phyloP scores from a whole-genome alignment of 306 rosid species.

The Prunus mongolica region DNA sequence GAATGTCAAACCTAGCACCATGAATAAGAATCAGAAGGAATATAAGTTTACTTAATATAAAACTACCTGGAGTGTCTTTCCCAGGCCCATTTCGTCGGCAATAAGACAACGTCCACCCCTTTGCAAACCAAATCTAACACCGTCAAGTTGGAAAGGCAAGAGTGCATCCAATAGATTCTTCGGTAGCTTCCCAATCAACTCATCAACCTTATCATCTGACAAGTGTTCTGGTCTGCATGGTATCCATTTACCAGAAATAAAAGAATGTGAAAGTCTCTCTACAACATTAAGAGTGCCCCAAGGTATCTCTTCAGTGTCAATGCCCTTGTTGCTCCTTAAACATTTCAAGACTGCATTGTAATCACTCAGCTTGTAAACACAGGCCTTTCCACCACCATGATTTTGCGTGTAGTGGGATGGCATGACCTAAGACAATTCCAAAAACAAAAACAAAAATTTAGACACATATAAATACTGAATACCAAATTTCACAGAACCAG shows the following conservation, averaged over 20 bases:
- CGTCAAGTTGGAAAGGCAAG: conserved; percentile 86
- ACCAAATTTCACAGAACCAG: conserved; percentile 5
- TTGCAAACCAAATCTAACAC: conserved; percentile 67
- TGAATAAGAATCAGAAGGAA: conserved; percentile 6
- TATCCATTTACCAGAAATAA: conserved; percentile 45
- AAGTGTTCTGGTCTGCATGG: conserved; percentile 77
- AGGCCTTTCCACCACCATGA: conserved; percentile 53
- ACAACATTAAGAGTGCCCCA: conserved; percentile 73
- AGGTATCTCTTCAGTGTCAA: conserved; percentile 76
- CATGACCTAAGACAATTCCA: conserved; percentile 42
- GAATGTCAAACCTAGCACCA: background rate
- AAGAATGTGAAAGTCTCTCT: conserved; percentile 61
- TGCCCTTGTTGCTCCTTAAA: conserved; percentile 44
- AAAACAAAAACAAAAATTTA: background rate
- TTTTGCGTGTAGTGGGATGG: conserved; percentile 79
- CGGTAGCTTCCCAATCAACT: conserved; percentile 58
- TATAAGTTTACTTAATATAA: background rate
- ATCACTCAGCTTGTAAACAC: conserved; percentile 59
- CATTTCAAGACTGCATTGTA: conserved; percentile 48
- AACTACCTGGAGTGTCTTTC: conserved; percentile 87
- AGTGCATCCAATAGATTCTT: conserved; percentile 41
- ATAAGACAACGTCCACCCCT: conserved; percentile 95
- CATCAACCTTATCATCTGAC: conserved; percentile 62
- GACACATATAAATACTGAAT: background rate
- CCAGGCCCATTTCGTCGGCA: conserved; percentile 96